Evolutionary conservation across 2,329 filamentous ascomycete genomes (phyloP), one percentile per base, ranked within the genome.

Genomic region (Leptodontidium sp.): DNA sequence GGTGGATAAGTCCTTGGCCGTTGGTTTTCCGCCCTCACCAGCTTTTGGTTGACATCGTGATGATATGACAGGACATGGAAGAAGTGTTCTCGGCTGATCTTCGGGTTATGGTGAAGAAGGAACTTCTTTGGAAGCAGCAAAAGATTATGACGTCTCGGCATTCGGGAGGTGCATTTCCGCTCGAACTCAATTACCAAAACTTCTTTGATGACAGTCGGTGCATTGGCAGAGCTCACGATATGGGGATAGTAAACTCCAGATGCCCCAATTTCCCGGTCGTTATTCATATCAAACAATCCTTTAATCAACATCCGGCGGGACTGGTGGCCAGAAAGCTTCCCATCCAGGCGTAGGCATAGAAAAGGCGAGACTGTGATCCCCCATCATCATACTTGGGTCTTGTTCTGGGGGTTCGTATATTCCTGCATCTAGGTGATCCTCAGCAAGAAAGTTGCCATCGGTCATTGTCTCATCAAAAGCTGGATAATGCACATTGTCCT

Each of bases 291-390:
- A 58, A n/a, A 8, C 32, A 14, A 35, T 4, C 4, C n/a, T 12
- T 58, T 14, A 40, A 21, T 38, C 53, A 17, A 58, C n/a, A 40
- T 58, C 53, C 17, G 53, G 53, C n/a, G 53, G 8, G 8, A 17
- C 38, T 14, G 53, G 53, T 58, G 53, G 53, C 53, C 53, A 58
- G 29, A 64, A 64, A 9, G 32, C 29, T 11, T 55, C 40, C 61
- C 49, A 40, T 24, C 40, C 61, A 43, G 61, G 29, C n/a, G 26
- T 55, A 7, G 61, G 29, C 61, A 64, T 53, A 9, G 61, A 53
- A 12, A 64, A 40, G 2, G 49, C 32, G 49, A 53, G 49, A 40
- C 32, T 55, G 15, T 17, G n/a, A 55, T 35, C 32, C 6, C 49
- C 47, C n/a, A 55, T 21, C 29, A 43, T 24, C 26, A 40, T 40